A percentile compares a stretch with the other conserved stretches of the same genome.
Evolutionary conservation across 2,329 filamentous ascomycete species (phyloP).

Genomic region (Aureobasidium namibiae): DNA sequence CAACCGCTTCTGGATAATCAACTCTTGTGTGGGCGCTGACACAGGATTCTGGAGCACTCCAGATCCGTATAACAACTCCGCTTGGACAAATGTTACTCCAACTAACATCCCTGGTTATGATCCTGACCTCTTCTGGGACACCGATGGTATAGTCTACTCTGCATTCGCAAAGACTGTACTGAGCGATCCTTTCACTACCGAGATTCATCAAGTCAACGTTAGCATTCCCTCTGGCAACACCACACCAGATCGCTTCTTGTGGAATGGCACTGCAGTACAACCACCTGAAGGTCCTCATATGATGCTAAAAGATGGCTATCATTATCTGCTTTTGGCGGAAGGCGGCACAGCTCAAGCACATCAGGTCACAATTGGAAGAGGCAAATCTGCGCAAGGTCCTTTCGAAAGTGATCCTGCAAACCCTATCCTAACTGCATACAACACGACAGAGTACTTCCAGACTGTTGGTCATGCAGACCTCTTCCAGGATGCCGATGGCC

Average conservation of each 20-base stretch:
- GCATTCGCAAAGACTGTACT: slow-evolving; percentile 14
- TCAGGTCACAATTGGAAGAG: slow-evolving; percentile 31
- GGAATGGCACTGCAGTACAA: slow-evolving; percentile 30
- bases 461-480: slow-evolving; percentile 51
- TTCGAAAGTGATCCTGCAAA: slow-evolving; percentile 21
- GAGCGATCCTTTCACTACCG: slow-evolving; percentile 24
- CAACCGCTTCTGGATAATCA: slow-evolving; percentile 32
- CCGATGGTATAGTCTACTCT: slow-evolving; percentile 46
- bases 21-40: slow-evolving; percentile 18
- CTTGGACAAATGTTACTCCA: slow-evolving; percentile 43
- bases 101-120: slow-evolving; percentile 44
- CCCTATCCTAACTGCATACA: slow-evolving; percentile 21
- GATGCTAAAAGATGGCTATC: slow-evolving; percentile 29
- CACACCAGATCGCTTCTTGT: slow-evolving; percentile 19
- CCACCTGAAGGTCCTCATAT: slow-evolving; percentile 31
- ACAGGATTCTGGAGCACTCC: slow-evolving; percentile 38
- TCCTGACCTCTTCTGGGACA: slow-evolving; percentile 48
- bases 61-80: slow-evolving; percentile 33
- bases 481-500: slow-evolving; percentile 42
- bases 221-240: slow-evolving; percentile 26
- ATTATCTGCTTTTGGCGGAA: slow-evolving; percentile 31
- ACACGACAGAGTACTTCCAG: slow-evolving; percentile 32
- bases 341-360: slow-evolving; percentile 35
- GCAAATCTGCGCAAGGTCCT: slow-evolving; percentile 23
- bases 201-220: slow-evolving; percentile 25